A percentile compares a stretch with the other conserved stretches of the same genome.
These are phyloP conservation scores for Lactifluus pinguis DNA, from an alignment of 768 basidiomycete genomes.

Conservation along the genomic window DNA sequence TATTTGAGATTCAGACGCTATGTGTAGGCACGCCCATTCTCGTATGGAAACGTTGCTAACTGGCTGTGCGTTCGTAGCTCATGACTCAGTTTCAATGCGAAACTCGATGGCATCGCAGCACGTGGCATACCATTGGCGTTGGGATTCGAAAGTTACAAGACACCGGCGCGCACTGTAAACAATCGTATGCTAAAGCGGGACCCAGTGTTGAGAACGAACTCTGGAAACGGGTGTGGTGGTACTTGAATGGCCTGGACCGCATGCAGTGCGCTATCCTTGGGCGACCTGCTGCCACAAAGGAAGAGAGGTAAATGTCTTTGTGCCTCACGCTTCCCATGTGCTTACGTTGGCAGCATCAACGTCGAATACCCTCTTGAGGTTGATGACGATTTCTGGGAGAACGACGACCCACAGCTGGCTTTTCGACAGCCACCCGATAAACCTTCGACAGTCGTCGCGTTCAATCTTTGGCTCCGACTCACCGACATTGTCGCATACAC, in stretches of 20 bases:
- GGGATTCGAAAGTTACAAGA: slow-evolving; percentile 49
- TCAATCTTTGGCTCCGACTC: slow-evolving; percentile 36
- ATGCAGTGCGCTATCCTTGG: slow-evolving; percentile 45
- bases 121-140: slow-evolving; percentile 38
- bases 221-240: slow-evolving; percentile 47
- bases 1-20: slow-evolving; percentile 57
- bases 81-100: slow-evolving; percentile 40
- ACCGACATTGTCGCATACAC: slow-evolving; percentile 37
- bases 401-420: slow-evolving; percentile 28
- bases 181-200: slow-evolving; percentile 24
- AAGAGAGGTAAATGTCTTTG: slow-evolving; percentile 49
- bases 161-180: slow-evolving; percentile 39
- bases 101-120: slow-evolving; percentile 32
- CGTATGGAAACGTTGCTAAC: slow-evolving; percentile 15
- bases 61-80: slow-evolving; percentile 28
- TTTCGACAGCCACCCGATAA: slow-evolving; percentile 42
- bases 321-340: slow-evolving; percentile 1
- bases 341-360: slow-evolving; percentile 31
- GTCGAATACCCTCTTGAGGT: slow-evolving; percentile 42
- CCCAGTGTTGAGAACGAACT: slow-evolving; percentile 37
- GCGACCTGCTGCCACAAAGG: slow-evolving; percentile 44
- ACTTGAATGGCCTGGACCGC: slow-evolving; percentile 51
- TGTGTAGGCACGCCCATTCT: slow-evolving; percentile 28
- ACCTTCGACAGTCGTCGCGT: slow-evolving; percentile 32
- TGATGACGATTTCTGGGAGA: slow-evolving; percentile 51